These are phyloP conservation scores for Citrus glauca DNA, from an alignment of 345 rosid species.

Conservation along the genomic window DNA sequence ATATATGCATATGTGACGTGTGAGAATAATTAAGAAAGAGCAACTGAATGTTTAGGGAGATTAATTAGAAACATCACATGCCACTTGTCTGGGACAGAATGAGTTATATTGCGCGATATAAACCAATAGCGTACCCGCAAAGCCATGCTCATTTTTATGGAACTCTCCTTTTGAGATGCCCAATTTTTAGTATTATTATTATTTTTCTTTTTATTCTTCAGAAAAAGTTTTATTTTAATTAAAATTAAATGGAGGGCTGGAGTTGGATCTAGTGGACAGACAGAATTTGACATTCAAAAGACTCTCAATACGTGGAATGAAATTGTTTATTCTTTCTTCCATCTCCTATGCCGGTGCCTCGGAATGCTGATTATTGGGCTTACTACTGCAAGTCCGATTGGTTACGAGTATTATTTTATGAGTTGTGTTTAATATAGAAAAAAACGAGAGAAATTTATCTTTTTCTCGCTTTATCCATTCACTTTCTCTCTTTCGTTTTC, in stretches of 20 bases:
- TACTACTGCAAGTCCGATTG: not conserved
- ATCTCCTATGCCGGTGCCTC: not conserved
- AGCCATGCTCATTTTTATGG: not conserved
- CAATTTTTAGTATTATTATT: not conserved
- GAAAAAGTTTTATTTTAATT: too few relatives aligned
- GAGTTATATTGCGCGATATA: not conserved
- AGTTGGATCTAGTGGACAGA: not conserved
- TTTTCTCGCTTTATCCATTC: accelerated
- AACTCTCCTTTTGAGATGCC: not conserved
- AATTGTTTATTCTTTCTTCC: not conserved
- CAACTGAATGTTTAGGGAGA: not conserved
- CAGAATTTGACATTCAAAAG: not conserved
- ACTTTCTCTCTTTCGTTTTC: accelerated
- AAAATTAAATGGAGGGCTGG: not conserved
- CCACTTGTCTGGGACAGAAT: not conserved
- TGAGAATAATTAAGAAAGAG: not conserved
- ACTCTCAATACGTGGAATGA: not conserved
- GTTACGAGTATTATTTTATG: too few relatives aligned
- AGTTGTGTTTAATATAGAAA: too few relatives aligned
- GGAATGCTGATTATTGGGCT: not conserved
- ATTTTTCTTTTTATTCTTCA: too few relatives aligned
- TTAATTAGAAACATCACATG: not conserved
- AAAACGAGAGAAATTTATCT: accelerated
- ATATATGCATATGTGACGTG: not conserved
- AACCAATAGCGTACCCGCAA: not conserved